These are phyloP conservation scores for Porphyrellus cyaneotinctus DNA, from an alignment of 768 basidiomycete genomes.

Conservation along the genomic window DNA sequence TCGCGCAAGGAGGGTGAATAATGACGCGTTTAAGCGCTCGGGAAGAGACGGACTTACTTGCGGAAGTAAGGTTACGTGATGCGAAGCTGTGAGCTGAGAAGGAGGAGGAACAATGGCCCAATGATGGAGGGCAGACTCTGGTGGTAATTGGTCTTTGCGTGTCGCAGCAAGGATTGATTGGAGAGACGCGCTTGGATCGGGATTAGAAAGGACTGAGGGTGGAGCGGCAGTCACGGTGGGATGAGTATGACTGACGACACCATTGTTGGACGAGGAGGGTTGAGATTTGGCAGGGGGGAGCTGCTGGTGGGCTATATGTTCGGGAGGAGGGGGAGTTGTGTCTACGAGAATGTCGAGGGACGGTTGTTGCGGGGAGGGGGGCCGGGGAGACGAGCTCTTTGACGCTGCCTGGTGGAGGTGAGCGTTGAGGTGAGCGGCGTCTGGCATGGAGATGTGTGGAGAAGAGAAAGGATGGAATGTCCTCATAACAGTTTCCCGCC, in stretches of 20 bases:
- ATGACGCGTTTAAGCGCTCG: conserved; percentile 30
- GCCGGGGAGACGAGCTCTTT: conserved; percentile 46
- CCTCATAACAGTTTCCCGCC: conserved; percentile 43
- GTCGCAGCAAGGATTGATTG: conserved; percentile 36
- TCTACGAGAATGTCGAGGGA: conserved; percentile 39
- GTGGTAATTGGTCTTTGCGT: conserved; percentile 30
- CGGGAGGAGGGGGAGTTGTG: conserved; percentile 23
- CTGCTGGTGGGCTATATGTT: conserved; percentile 32
- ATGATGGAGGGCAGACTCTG: conserved; percentile 33
- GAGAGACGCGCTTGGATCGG: conserved; percentile 37
- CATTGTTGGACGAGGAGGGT: conserved; percentile 24
- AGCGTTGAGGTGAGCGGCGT: conserved; percentile 33
- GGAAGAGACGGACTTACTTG: conserved; percentile 37
- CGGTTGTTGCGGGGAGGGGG: conserved; percentile 39
- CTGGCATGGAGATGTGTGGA: conserved; percentile 40
- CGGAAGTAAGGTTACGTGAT: conserved; percentile 28
- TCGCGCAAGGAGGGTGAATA: conserved; percentile 20
- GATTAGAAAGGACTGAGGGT: conserved; percentile 36
- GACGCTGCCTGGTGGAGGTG: conserved; percentile 30
- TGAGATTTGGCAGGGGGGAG: conserved; percentile 25
- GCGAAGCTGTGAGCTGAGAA: conserved; percentile 30
- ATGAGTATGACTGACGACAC: conserved; percentile 27
- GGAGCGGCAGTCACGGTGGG: conserved; percentile 28
- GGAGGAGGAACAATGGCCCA: conserved; percentile 35
- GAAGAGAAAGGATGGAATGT: conserved; percentile 42